Evolutionary conservation across 768 basidiomycete species (phyloP), one percentile per base, ranked within the genome.

Genomic region (Tylopilus sp.): DNA sequence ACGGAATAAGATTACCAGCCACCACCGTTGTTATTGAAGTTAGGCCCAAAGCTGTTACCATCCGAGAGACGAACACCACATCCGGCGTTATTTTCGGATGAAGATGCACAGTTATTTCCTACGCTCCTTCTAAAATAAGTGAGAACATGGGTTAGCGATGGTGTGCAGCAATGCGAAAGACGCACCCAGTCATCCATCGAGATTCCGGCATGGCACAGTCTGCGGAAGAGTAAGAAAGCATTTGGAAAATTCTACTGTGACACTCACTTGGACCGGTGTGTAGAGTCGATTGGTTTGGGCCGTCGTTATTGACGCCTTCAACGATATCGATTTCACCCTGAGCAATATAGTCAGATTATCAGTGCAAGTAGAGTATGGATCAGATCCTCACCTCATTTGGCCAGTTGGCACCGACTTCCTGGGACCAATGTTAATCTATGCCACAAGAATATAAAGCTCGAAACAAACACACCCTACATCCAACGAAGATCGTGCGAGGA

Each of bases 191-290:
- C 65, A 70, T 71, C 34, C 21, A 0, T 19, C 66, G 58, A 24
- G n/a, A 22, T 2, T 63, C 24, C 19, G 66, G 72, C 73, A 74
- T 72, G 6, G 64, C 71, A 48, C 72, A 75, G 43, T 54, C 74
- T 58, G 26, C 1, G 6, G 13, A 9, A 19, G 29, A 28, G 41
- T 58, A 16, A 59, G 43, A 1, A 24, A 5, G 13, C 3, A 8
- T 19, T 33, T 24, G 24, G 6, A 40, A 8, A 8, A 4, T 37
- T 11, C 4, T 6, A 38, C 24, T n/a, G n/a, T n/a, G 36, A 26
- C n/a, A n/a, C n/a, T n/a, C n/a, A n/a, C 60, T 41, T 7, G 59
- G 44, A 42, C 26, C 58, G 1, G 63, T 69, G 46, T 73, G 72
- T 14, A 74, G 46, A n/a, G 66, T 70, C 12, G 65, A 61, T 21